Evolutionary conservation across 371 early-diverging fungal species (phyloP), one percentile per base, ranked within the genome.

Genomic region (Syncephalastrum racemosum): DNA sequence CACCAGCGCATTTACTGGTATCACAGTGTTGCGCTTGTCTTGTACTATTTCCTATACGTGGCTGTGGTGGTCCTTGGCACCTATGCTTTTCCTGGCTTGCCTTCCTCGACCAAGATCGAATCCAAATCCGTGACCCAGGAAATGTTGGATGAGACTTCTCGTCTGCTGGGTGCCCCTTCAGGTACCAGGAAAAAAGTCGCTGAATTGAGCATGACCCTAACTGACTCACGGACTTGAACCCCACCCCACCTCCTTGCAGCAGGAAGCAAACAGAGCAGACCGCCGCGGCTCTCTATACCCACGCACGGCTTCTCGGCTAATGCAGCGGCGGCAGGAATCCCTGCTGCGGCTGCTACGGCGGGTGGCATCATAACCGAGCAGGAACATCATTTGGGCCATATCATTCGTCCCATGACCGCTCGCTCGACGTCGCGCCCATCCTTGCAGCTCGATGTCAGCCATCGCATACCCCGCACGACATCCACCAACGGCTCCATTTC

Each of bases 1-100:
- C 83, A 88, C 40, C 73, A 77, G n/a, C 61, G 74, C 24, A 88
- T 89, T 20, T 73, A 81, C 1, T 80, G 87, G 60, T 71, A 79
- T 43, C 89, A 90, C 52, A 78, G 85, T 19, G 46, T 82, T 3
- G 51, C 66, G 6, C 66, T 89, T n/a, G 69, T 85, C 14, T 44
- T 64, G 0, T 85, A 79, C 27, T 87, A 89, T 51, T 48, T 76
- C 2, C 40, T 54, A 1, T 89, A 89, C 66, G 87, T 87, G 14
- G 41, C 49, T 18, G 64, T 71, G 5, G 86, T 87, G 8, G 70
- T 81, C 13, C 54, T 68, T 36, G 59, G 71, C 31, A 52, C 67
- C 31, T 68, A 56, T 40, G 52, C 39, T 13, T 60, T 58, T 45
- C 50, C 31, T 49, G 51, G 51, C 15, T 25, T 20, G 27, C 36